phyloP scores from a whole-genome alignment of 805 yeast species.

The Zygoascus biomembranicola region DNA sequence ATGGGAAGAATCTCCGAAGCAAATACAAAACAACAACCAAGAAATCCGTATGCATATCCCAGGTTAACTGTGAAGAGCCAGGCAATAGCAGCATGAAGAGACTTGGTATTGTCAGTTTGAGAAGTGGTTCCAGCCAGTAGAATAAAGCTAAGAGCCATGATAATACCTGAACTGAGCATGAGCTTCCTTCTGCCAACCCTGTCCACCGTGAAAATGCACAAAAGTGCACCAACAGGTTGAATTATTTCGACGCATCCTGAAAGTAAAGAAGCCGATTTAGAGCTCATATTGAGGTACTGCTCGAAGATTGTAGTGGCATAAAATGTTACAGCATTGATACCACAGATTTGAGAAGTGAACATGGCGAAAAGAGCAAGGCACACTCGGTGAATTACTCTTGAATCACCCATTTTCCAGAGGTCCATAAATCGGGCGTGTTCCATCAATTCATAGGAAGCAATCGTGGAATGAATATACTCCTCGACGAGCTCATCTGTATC shows the following conservation, averaged over 20 bases:
- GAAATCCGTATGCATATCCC: slow-evolving; percentile 13
- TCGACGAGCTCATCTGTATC: slow-evolving; percentile 3
- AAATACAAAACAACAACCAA: slow-evolving; percentile 26
- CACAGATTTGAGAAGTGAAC: slow-evolving; percentile 11
- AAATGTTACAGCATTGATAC: slow-evolving; percentile 12
- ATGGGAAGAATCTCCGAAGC: slow-evolving; percentile 51
- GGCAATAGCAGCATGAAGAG: slow-evolving; percentile 14
- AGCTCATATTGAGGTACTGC: slow-evolving; percentile 6
- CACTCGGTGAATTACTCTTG: slow-evolving; percentile 40
- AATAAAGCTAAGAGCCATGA: slow-evolving; percentile 36
- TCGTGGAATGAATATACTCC: slow-evolving; percentile 10
- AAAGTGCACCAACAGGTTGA: slow-evolving; percentile 9
- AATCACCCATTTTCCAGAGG: slow-evolving; percentile 34
- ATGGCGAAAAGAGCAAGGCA: slow-evolving; percentile 26
- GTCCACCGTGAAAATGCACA: slow-evolving; percentile 24
- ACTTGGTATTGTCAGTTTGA: slow-evolving; percentile 5
- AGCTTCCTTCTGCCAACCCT: slow-evolving; percentile 63
- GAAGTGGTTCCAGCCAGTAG: slow-evolving; percentile 18
- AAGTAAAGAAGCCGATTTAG: slow-evolving; percentile 6
- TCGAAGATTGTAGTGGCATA: slow-evolving; percentile 13
- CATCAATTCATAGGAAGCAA: slow-evolving; percentile 8
- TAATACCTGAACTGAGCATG: slow-evolving; percentile 57
- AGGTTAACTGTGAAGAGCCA: slow-evolving; percentile 11
- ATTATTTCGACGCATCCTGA: slow-evolving; percentile 12
- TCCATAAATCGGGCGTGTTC: slow-evolving; percentile 14